Percentiles rank a stretch among this genome's conserved stretches.
Conservation (phyloP, 257 asterid species). For the Rehmannia glutinosa region DNA sequence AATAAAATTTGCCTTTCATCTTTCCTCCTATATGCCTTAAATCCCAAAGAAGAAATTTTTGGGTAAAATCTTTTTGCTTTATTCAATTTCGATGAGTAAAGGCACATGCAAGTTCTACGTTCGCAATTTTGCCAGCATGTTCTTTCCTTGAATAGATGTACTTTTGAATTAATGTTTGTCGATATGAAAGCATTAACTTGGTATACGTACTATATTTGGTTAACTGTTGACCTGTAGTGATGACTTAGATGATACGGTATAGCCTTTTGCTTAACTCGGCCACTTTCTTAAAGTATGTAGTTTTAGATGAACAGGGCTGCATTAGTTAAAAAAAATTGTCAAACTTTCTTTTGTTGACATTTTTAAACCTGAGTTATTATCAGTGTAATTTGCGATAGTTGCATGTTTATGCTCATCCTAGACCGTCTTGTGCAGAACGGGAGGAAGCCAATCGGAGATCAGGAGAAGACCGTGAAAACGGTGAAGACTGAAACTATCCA, state of each 20-base stretch:
- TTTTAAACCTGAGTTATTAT: not conserved
- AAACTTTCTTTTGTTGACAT: not conserved
- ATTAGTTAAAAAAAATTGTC: not conserved
- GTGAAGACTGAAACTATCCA: slow-evolving; percentile 23
- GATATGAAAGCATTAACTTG: no score
- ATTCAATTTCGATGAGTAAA: not conserved
- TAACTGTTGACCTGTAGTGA: no score
- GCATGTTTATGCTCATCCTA: not conserved
- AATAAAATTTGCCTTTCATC: not conserved
- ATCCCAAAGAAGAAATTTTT: not conserved
- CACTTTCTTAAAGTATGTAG: no score
- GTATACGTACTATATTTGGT: no score
- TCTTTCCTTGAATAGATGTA: no score
- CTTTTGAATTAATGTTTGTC: no score
- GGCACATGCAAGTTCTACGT: no score
- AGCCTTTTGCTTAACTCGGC: no score
- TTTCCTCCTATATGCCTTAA: not conserved
- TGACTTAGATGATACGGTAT: no score
- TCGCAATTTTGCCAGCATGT: no score
- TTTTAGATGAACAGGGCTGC: not conserved
- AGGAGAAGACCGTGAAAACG: slow-evolving; percentile 31
- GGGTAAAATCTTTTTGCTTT: not conserved
- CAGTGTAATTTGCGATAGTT: not conserved
- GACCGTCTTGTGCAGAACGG: slow-evolving; percentile 35
- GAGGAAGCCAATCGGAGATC: slow-evolving; percentile 46